phyloP scores from a whole-genome alignment of 257 asterid genomes.

The Cordia subcordata region DNA sequence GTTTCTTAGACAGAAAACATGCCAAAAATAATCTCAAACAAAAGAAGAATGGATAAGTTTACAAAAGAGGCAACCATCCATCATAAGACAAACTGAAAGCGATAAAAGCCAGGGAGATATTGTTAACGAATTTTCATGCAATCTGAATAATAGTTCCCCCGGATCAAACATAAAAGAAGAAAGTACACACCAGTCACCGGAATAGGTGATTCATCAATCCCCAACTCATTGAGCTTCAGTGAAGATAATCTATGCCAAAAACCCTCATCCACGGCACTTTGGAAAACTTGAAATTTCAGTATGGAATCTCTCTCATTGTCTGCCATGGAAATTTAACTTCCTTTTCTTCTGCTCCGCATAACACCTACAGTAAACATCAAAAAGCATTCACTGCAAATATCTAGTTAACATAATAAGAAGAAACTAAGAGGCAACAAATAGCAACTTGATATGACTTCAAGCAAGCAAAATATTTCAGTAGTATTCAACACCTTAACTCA shows the following conservation, averaged over 20 bases:
- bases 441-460: no score
- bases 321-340: constrained; percentile 16
- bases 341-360: neutral
- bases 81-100: no score
- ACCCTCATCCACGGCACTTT: constrained; percentile 84
- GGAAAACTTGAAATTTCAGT: constrained; percentile 70
- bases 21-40: no score
- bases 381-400: neutral
- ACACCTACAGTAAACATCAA: neutral
- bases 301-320: constrained; percentile 29
- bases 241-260: constrained; percentile 91
- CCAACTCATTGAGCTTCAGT: constrained; percentile 86
- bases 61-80: no score
- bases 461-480: no score
- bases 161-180: neutral
- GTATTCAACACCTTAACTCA: no score
- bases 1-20: no score
- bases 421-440: no score
- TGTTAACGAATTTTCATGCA: no score
- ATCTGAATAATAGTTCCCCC: neutral
- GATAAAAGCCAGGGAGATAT: no score
- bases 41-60: no score
- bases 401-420: neutral
- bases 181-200: constrained; percentile 65
- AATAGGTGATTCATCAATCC: constrained; percentile 86